These are phyloP conservation scores for Hyphopichia buzzinii DNA, from an alignment of 1,139 yeast species.

Conservation along the genomic window DNA sequence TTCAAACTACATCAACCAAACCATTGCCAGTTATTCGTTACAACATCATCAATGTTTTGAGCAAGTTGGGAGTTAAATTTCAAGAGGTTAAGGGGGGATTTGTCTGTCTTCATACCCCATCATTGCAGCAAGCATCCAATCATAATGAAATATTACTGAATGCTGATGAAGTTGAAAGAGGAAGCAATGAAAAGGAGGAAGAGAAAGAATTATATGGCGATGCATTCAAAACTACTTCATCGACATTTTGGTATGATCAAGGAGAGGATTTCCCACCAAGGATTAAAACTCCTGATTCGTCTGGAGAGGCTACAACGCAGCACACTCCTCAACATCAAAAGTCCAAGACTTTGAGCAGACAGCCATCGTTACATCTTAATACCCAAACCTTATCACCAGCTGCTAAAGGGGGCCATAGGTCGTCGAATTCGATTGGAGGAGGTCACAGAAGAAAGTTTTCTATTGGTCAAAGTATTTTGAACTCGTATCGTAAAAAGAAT, in stretches of 20 bases:
- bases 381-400: conserved; percentile 27
- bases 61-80: conserved; percentile 73
- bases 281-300: conserved; percentile 26
- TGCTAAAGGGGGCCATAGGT: conserved; percentile 18
- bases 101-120: conserved; percentile 72
- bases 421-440: conserved; percentile 25
- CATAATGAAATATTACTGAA: conserved; percentile 6
- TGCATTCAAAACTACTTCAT: conserved; percentile 40
- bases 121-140: conserved; percentile 22
- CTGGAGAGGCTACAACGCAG: neutral
- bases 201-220: conserved; percentile 43
- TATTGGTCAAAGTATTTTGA: conserved; percentile 52
- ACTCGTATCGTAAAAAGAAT: conserved; percentile 45
- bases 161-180: conserved; percentile 17
- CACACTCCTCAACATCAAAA: conserved; percentile 11
- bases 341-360: conserved; percentile 34
- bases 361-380: conserved; percentile 37
- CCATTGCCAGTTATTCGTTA: conserved; percentile 86
- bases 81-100: conserved; percentile 95
- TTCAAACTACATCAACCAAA: conserved; percentile 92
- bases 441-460: conserved; percentile 62
- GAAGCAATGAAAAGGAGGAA: conserved; percentile 29
- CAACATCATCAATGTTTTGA: conserved; percentile 77
- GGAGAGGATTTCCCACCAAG: conserved; percentile 14
- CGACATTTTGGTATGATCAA: conserved; percentile 23